Base-by-base conservation (phyloP, 208 protist species). In the Acanthamoeba culbertsoni region DNA sequence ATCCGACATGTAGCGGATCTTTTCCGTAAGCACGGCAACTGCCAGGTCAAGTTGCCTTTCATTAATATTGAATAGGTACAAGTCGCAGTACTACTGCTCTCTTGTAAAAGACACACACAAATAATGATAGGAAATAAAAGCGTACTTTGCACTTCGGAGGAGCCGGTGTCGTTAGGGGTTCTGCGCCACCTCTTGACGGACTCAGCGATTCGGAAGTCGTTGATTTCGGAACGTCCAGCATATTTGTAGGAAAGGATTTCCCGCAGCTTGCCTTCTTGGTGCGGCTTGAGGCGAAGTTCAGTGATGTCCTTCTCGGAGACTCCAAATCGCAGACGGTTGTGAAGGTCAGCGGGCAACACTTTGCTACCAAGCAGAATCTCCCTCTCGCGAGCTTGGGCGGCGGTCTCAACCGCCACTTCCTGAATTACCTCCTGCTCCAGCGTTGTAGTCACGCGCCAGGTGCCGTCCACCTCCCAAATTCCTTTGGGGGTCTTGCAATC, bases 81-180 rank as follows among this genome's bases (percentile, higher is more conserved):
- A n/a, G n/a, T n/a, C n/a, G n/a, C n/a, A n/a, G n/a, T n/a, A n/a
- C n/a, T n/a, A n/a, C n/a, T n/a, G n/a, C n/a, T n/a, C n/a, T n/a
- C n/a, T 40, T 40, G 14, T 40, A 75, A n/a, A 33, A 12, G 28
- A 75, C 12, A 14, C 28, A 75, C 12, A 75, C 12, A 37, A n/a
- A 75, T 75, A 37, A 75, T 12, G 65, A 59, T n/a, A 59, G 14
- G 23, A 59, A 59, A n/a, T 23, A 59, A 59, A n/a, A 59, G n/a
- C 57, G 35, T 75, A 92, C 86, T 55, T 71, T 92, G 86, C 3
- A 92, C 86, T 92, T 92, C 86, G 16, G 86, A 92, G 35, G 86
- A 92, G 51, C 86, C 86, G 26, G 86, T 92, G 42, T 92, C 86
- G 86, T 75, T 75, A 6, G 40, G 20, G 37, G 40, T 73, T 18